Evolutionary conservation across 768 basidiomycete species (phyloP).

Genomic region (Podaxis sp.): DNA sequence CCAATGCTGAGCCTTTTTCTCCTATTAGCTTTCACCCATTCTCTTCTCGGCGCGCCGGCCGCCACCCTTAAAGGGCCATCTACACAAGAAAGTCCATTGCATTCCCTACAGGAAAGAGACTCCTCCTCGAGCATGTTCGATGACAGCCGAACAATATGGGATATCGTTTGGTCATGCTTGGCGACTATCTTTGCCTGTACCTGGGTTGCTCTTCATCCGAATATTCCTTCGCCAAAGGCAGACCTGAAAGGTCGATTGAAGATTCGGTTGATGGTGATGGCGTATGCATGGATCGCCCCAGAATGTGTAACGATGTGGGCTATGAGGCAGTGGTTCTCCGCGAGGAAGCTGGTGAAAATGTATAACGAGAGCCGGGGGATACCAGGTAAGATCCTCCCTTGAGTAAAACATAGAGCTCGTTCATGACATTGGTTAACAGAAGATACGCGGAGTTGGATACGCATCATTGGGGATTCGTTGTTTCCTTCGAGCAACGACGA

Average conservation of each 20-base stretch:
- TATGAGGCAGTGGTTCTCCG: constrained; percentile 17
- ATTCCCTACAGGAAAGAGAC: background rate
- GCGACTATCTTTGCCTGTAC: constrained; percentile 22
- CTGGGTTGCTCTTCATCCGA: constrained; percentile 23
- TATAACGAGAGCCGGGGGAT: constrained; percentile 8
- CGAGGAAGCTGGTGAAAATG: constrained; percentile 12
- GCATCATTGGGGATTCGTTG: background rate
- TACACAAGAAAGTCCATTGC: too few relatives aligned
- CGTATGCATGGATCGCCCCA: constrained; percentile 15
- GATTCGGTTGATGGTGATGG: constrained; percentile 10
- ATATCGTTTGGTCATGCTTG: constrained; percentile 21
- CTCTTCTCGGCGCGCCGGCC: background rate
- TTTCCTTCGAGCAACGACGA: background rate
- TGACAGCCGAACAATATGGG: constrained; percentile 15
- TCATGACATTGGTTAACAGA: background rate
- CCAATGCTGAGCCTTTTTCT: background rate
- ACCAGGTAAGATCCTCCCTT: background rate
- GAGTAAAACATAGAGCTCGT: background rate
- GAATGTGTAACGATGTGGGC: constrained; percentile 22
- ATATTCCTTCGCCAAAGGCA: constrained; percentile 17
- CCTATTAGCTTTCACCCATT: background rate
- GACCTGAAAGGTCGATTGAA: background rate
- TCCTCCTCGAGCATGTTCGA: background rate
- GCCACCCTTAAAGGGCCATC: background rate
- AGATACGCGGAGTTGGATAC: background rate